phyloP scores from a whole-genome alignment of 768 basidiomycete species.

The Xerocomus spinulosus region DNA sequence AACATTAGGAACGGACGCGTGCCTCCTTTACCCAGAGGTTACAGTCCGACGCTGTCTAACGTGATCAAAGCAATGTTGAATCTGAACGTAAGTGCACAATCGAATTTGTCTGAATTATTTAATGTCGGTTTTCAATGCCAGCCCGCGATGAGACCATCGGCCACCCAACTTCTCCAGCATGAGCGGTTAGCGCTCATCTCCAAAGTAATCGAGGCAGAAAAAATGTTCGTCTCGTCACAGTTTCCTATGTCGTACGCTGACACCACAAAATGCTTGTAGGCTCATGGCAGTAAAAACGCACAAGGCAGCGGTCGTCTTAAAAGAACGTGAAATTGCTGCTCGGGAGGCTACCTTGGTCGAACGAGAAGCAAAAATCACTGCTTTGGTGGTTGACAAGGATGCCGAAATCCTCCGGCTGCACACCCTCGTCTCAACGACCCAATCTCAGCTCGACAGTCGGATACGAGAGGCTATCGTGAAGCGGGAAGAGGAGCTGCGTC shows the following conservation, averaged over 20 bases:
- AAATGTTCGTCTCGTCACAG: constrained; percentile 48
- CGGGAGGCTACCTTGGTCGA: constrained; percentile 55
- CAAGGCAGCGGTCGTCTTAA: constrained; percentile 48
- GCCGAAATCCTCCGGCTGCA: constrained; percentile 51
- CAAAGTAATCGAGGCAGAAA: constrained; percentile 73
- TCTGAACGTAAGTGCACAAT: constrained; percentile 54
- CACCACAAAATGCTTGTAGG: constrained; percentile 33
- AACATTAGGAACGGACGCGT: constrained; percentile 73
- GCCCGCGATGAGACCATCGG: constrained; percentile 86
- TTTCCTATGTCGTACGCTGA: background rate
- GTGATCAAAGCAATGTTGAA: constrained; percentile 86
- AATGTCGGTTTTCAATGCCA: constrained; percentile 22
- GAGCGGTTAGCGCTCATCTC: constrained; percentile 68
- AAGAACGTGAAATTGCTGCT: constrained; percentile 59
- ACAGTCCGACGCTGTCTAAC: constrained; percentile 65
- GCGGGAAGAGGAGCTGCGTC: constrained; percentile 67
- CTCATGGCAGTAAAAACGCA: constrained; percentile 61
- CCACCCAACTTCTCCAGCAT: constrained; percentile 73
- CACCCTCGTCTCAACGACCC: constrained; percentile 36
- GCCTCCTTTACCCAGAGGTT: constrained; percentile 81
- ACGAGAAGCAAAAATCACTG: constrained; percentile 48
- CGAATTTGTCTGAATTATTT: background rate
- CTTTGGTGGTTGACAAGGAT: constrained; percentile 53
- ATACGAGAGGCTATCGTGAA: constrained; percentile 54
- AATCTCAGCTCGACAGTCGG: constrained; percentile 40